Base-by-base conservation (phyloP, 495 filamentous ascomycete genomes). In the Gamarada debralockiae region DNA sequence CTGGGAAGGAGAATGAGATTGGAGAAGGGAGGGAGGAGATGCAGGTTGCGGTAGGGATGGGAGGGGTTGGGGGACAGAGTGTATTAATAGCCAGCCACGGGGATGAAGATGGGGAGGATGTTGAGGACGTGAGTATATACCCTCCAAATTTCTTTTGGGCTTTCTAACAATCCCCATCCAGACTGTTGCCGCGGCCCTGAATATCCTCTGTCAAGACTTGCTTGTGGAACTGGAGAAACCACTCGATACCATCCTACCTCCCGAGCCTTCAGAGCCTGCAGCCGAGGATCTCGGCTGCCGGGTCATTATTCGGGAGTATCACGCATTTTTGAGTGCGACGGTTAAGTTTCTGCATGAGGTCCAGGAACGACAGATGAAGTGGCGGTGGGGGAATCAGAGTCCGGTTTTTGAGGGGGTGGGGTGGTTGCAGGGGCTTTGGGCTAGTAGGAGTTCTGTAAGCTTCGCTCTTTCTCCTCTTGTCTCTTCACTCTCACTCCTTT, bases 341-440 rank as follows among this genome's bases (percentile, higher is more conserved):
- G 57, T 55, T 9, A 36, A 42, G 15, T 55, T 60, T n/a, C 34
- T 63, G 18, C 44, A 55, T 48, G 31, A 39, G 18, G 48, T 63
- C 7, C 50, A 57, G 18, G 53, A 60, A 22, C 27, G 44, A 4
- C 57, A 63, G 48, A 50, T 52, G 53, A 13, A 13, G 6, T 60
- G 46, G 47, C 37, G 43, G 3, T 63, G 57, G 57, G 38, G 39
- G 0, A 21, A 6, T 6, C 9, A 52, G 8, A 57, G 53, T 41
- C 33, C 40, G 2, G 57, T 63, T 3, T 52, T 54, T 40, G 53
- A 60, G 23, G 48, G 33, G 3, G 15, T 63, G 17, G 43, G 14
- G 14, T 63, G 56, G 57, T 21, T 63, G 53, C 60, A 63, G 48
- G 46, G 50, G 3, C 41, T 63, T n/a, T 63, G 60, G 60, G 60